These are phyloP conservation scores for Nannochloropsis salina DNA, from an alignment of 108 stramenopile genomes.

Conservation along the genomic window DNA sequence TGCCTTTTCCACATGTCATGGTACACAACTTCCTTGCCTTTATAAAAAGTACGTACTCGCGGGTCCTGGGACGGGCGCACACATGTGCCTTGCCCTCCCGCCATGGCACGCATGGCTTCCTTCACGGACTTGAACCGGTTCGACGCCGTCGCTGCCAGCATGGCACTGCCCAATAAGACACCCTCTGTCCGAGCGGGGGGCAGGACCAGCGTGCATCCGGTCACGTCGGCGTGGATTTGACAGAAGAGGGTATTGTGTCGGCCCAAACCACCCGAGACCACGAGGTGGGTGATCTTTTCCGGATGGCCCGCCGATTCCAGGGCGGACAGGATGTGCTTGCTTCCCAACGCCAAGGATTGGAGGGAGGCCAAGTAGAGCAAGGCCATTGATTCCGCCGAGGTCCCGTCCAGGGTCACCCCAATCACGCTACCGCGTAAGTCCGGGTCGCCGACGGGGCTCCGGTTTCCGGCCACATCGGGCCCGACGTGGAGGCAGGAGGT, in stretches of 20 bases:
- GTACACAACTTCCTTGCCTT: background rate
- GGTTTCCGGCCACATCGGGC: slow-evolving; percentile 34
- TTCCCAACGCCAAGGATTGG: slow-evolving; percentile 17
- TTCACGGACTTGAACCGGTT: background rate
- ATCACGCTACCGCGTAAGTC: background rate
- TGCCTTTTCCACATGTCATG: background rate
- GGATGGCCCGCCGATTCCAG: slow-evolving; percentile 14
- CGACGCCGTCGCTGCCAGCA: background rate
- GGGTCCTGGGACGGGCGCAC: background rate
- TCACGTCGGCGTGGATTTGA: background rate
- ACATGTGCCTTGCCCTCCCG: background rate
- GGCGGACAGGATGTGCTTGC: slow-evolving; percentile 20
- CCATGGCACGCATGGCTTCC: background rate
- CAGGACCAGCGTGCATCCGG: background rate
- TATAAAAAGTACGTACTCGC: background rate
- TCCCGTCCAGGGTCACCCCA: background rate
- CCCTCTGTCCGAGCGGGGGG: background rate
- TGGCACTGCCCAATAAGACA: background rate
- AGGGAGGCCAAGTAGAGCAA: slow-evolving; percentile 26
- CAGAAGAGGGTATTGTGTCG: background rate
- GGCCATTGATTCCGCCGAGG: slow-evolving; percentile 16
- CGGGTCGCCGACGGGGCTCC: slow-evolving; percentile 28
- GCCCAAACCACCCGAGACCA: background rate
- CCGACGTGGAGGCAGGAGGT: slow-evolving; percentile 29
- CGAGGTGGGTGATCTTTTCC: background rate